Base-by-base conservation (phyloP, 257 asterid genomes). In the Osmanthus fragrans region DNA sequence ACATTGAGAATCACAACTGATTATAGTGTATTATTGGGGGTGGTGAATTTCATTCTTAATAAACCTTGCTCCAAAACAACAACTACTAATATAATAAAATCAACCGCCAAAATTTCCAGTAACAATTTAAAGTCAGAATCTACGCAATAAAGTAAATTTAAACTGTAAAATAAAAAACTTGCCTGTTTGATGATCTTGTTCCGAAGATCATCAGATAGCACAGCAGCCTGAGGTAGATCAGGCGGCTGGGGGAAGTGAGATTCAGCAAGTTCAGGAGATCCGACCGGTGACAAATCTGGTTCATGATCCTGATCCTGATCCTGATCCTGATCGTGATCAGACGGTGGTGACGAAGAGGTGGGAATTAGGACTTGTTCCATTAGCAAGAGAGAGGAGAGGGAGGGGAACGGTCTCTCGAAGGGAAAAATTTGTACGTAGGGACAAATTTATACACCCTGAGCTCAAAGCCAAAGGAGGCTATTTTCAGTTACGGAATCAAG, bases 161-260 rank as follows among this genome's bases (percentile, higher is more conserved):
- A 1, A 30, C 21, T 3, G 21, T n/a, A 10, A 42, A 5, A 7
- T 3, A 27, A 7, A 63, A 37, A 9, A 25, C 32, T 30, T 47
- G 79, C 98, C 98, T 92, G 98, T 87, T 89, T 92, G 80, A 90
- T 85, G 81, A 94, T 92, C 81, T 83, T 87, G 86, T 78, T 80
- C 58, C 92, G 93, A 76, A 92, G 97, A 78, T 92, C 94, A 75
- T 89, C 91, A 16, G 93, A 66, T 75, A 87, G 89, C 15, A 25
- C 79, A 7, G 80, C 18, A 42, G 91, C 30, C 72, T 78, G 87
- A 73, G 82, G 76, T 47, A 79, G 90, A 77, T 86, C 88, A 70
- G 87, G 9, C 77, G 83, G 87, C 80, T 70, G 86, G 12, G 84
- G 88, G 66, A 72, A 42, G 36, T 77, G 83, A 36, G 84, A 76